Base-by-base conservation (phyloP, 768 basidiomycete genomes). In the Boletus pseudopeckii region DNA sequence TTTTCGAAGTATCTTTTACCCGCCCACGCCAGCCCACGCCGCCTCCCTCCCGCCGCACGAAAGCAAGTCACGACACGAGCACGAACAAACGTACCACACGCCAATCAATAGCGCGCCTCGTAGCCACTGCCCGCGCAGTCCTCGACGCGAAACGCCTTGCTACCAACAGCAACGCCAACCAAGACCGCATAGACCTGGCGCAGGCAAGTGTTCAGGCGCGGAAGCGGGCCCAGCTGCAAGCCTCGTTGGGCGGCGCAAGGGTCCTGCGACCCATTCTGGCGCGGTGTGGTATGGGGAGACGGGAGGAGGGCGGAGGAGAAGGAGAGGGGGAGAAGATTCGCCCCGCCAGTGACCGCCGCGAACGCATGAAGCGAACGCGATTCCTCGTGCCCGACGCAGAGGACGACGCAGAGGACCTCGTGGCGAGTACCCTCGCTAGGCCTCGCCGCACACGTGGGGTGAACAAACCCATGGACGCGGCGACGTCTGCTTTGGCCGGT, bases 341-440 rank as follows among this genome's bases (percentile, higher is more conserved):
- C 13, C 20, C 7, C 5, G 34, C 34, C 34, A 15, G 18, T 1
- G 26, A 37, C 4, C 52, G 20, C 20, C 14, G 26, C 22, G 20
- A 18, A n/a, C 45, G 38, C 38, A 42, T 33, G 22, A 62, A 56
- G 33, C 53, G 36, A n/a, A 56, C 51, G 4, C 59, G 62, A 2
- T 65, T 65, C n/a, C 38, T 50, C 30, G 24, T 54, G 3, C 59
- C 48, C 13, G 45, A 46, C 13, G 1, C 30, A 0, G 61, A 59
- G 22, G 57, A 42, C 7, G 45, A 40, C 3, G 33, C 0, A 15
- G 42, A 43, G 13, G 26, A 26, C 17, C 2, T 3, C 22, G 10
- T 1, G 3, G 14, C 8, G 2, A 13, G 24, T 14, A 20, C 36
- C 18, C 4, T 5, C 8, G 48, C 6, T 2, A 41, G 42, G 2